These are phyloP conservation scores for Cerrena zonata DNA, from an alignment of 1,284 basidiomycete species.

Conservation along the genomic window DNA sequence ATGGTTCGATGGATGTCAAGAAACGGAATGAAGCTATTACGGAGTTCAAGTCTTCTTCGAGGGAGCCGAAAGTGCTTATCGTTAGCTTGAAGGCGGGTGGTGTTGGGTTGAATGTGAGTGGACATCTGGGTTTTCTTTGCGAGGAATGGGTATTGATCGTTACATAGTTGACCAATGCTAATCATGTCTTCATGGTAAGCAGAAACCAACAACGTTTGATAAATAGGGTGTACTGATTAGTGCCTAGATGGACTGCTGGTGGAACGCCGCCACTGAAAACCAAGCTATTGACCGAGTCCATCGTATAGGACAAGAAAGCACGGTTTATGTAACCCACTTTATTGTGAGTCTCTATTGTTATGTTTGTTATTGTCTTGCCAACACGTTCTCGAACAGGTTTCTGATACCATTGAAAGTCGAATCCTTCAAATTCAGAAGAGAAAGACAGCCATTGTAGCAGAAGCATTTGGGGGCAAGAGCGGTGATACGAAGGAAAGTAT, in stretches of 20 bases:
- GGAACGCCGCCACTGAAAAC: conserved; percentile 86
- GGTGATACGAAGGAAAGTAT: conserved; percentile 61
- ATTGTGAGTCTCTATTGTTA: conserved; percentile 59
- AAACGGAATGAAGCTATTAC: conserved; percentile 73
- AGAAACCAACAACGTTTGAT: not conserved
- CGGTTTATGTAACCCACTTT: conserved; percentile 87
- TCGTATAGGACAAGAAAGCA: conserved; percentile 76
- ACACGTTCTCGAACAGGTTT: conserved; percentile 39
- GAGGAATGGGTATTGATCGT: not conserved
- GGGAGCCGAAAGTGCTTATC: conserved; percentile 74
- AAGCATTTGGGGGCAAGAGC: conserved; percentile 59
- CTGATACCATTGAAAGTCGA: conserved; percentile 72
- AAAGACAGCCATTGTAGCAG: conserved; percentile 80
- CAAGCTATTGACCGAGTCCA: conserved; percentile 85
- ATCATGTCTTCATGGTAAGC: conserved; percentile 82
- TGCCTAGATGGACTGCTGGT: conserved; percentile 88
- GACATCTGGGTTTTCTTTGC: not conserved
- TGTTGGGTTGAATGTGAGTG: conserved; percentile 76
- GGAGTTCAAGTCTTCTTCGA: conserved; percentile 64
- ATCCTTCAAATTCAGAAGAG: conserved; percentile 85
- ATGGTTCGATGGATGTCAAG: conserved; percentile 88
- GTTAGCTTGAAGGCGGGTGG: conserved; percentile 92
- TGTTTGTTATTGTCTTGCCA: not conserved
- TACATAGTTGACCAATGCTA: conserved; percentile 61
- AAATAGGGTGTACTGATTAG: conserved; percentile 7